Conservation (phyloP, 2,329 filamentous ascomycete genomes). For the Penicillium vulpinum region DNA sequence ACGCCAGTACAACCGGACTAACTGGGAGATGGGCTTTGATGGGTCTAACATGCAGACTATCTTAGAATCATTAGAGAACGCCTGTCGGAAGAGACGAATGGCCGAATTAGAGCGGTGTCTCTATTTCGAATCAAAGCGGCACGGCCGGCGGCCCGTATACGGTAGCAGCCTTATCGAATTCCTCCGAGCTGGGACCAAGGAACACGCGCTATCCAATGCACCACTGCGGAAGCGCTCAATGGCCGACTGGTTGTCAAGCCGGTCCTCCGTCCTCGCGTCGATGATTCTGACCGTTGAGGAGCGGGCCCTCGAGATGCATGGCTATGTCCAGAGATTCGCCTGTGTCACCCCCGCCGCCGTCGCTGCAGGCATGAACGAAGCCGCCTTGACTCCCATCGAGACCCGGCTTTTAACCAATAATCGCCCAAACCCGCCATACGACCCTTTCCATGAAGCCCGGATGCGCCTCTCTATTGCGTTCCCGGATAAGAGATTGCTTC, state of each 20-base stretch:
- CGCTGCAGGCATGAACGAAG: conserved; percentile 70
- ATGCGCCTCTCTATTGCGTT: conserved; percentile 95
- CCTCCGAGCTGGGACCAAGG: conserved; percentile 64
- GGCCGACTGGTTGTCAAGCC: conserved; percentile 73
- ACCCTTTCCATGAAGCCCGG: conserved; percentile 91
- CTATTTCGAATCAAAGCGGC: conserved; percentile 76
- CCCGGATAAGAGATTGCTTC: conserved; percentile 90
- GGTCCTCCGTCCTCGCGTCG: conserved; percentile 53
- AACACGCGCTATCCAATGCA: conserved; percentile 60
- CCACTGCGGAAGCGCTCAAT: conserved; percentile 63
- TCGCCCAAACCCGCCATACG: conserved; percentile 59
- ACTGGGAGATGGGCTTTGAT: conserved; percentile 62
- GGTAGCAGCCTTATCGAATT: conserved; percentile 76
- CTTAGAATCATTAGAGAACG: conserved; percentile 70
- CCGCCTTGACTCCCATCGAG: conserved; percentile 65
- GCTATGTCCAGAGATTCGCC: conserved; percentile 79
- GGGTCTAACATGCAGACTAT: conserved; percentile 68
- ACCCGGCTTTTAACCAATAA: conserved; percentile 47
- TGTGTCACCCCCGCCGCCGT: conserved; percentile 90
- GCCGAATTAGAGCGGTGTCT: conserved; percentile 79
- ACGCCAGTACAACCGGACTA: conserved; percentile 59
- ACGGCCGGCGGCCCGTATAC: conserved; percentile 78
- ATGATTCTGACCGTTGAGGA: conserved; percentile 75
- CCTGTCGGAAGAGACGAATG: conserved; percentile 66
- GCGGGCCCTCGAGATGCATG: conserved; percentile 70